Evolutionary conservation across 306 rosid genomes (phyloP).

Genomic region (Pueraria montana): DNA sequence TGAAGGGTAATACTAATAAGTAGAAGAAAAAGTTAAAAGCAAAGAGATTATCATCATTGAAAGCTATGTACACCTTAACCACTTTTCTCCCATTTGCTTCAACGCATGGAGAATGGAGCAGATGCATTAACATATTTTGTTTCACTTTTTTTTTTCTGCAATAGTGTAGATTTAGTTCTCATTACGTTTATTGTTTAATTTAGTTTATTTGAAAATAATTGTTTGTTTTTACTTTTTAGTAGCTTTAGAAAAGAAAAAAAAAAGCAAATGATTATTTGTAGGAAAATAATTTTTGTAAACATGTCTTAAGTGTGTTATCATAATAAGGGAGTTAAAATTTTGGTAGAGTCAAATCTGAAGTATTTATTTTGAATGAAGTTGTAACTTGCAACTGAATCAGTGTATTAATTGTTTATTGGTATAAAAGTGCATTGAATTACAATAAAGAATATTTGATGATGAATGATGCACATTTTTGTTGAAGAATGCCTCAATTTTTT

Average conservation of each 20-base stretch:
- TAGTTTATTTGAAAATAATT: neutral
- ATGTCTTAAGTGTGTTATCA: neutral
- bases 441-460: too few species aligned
- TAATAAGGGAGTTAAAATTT: neutral
- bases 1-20: constrained; percentile 34
- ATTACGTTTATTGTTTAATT: neutral
- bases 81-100: neutral
- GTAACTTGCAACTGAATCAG: neutral
- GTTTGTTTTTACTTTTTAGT: neutral
- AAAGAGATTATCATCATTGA: constrained; percentile 23
- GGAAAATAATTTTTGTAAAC: neutral
- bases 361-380: neutral
- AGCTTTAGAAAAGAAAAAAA: neutral
- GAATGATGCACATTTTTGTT: too few species aligned
- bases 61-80: neutral
- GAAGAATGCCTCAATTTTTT: too few species aligned
- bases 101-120: constrained; percentile 12
- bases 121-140: neutral
- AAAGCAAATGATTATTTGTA: neutral
- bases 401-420: too few species aligned
- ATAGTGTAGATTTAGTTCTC: neutral
- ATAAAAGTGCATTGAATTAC: neutral
- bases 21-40: constrained; percentile 45
- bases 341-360: too few species aligned
- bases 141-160: neutral